phyloP scores from a whole-genome alignment of 1,284 basidiomycete species.

The Golubevia pallescens region DNA sequence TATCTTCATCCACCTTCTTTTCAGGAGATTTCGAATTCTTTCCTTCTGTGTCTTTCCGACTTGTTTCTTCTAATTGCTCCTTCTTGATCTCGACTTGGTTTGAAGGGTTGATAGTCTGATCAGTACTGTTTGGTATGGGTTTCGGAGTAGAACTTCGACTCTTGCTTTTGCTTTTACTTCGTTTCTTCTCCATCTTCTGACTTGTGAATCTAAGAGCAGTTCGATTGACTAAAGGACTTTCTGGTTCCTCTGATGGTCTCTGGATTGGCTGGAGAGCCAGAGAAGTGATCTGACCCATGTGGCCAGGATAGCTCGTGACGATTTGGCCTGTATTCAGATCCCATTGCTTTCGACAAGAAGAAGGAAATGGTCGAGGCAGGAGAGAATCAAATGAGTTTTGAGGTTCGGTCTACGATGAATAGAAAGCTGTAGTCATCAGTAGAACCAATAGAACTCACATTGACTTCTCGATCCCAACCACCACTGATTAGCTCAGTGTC shows the following conservation, averaged over 20 bases:
- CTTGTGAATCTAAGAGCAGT: no score
- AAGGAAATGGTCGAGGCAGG: neutral
- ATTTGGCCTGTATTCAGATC: constrained; percentile 57
- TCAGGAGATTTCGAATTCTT: neutral
- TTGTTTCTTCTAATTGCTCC: neutral
- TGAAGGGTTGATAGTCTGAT: no score
- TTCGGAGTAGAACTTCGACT: no score
- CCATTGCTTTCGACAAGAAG: constrained; percentile 37
- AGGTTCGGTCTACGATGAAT: no score
- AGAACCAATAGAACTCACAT: constrained; percentile 12
- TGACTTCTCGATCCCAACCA: constrained; percentile 54
- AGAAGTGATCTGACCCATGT: constrained; percentile 51
- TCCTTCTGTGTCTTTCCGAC: neutral
- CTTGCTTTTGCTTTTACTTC: neutral
- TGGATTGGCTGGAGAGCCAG: constrained; percentile 36
- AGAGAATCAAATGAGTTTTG: neutral
- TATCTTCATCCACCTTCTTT: neutral
- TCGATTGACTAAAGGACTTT: neutral
- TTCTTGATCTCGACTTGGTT: neutral
- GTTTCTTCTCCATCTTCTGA: no score
- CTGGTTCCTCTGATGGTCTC: neutral
- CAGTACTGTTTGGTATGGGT: no score
- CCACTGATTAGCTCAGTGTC: constrained; percentile 47
- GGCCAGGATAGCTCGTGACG: constrained; percentile 36
- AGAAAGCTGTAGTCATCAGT: no score